phyloP scores from a whole-genome alignment of 176 grass and related monocot genomes.

The Carex myosuroides region DNA sequence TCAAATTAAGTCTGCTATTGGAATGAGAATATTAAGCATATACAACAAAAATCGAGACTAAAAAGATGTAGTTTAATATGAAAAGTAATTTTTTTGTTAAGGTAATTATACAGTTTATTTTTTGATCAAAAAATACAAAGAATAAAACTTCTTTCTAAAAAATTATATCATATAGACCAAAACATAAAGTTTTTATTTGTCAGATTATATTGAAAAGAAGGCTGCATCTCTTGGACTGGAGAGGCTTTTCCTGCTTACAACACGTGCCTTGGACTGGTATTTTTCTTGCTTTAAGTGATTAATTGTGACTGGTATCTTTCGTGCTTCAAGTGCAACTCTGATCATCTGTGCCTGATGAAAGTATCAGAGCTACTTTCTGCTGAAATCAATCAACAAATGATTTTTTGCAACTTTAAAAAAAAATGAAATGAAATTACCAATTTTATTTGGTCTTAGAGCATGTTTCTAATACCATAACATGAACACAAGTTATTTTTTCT shows the following conservation, averaged over 20 bases:
- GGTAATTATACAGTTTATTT: too few relatives aligned
- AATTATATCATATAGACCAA: neutral
- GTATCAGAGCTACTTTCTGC: neutral
- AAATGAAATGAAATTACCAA: neutral
- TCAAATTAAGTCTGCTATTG: neutral
- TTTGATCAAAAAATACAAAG: too few relatives aligned
- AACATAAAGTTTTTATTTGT: constrained; percentile 9
- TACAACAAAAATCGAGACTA: too few relatives aligned
- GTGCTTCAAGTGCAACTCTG: neutral
- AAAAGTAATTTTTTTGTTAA: too few relatives aligned
- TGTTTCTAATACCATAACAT: neutral
- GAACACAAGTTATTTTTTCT: neutral
- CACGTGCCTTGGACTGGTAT: constrained; percentile 86
- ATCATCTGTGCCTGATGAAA: neutral
- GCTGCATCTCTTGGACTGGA: constrained; percentile 69
- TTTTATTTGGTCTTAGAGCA: neutral
- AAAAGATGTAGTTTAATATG: too few relatives aligned
- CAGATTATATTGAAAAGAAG: constrained; percentile 95
- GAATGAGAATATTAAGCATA: neutral
- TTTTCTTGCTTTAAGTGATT: constrained; percentile 12
- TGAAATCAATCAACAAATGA: neutral
- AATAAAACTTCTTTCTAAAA: too few relatives aligned
- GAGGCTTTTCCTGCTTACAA: constrained; percentile 97
- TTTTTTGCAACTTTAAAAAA: neutral
- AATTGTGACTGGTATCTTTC: constrained; percentile 50